A percentile compares a stretch with the other conserved stretches of the same genome.
These are phyloP conservation scores for Psidium guajava DNA, from an alignment of 345 rosid genomes.

Conservation along the genomic window DNA sequence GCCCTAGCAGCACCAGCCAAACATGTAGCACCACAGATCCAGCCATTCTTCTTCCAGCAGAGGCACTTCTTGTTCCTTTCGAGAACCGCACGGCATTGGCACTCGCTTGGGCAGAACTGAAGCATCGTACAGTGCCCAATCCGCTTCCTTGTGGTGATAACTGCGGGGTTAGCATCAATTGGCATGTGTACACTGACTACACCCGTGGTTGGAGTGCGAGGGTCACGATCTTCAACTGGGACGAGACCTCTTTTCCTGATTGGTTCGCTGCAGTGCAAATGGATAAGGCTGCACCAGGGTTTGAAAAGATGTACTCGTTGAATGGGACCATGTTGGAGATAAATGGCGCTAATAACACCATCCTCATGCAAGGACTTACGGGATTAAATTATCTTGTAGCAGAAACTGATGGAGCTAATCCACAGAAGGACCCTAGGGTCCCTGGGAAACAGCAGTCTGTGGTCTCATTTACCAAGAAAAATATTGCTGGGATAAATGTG, in stretches of 20 bases:
- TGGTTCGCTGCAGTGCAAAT: slow-evolving; percentile 81
- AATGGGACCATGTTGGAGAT: slow-evolving; percentile 46
- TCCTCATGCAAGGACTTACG: slow-evolving; percentile 67
- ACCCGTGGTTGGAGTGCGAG: slow-evolving; percentile 79
- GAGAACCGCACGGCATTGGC: slow-evolving; percentile 66
- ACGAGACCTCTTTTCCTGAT: slow-evolving; percentile 50
- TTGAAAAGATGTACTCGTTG: slow-evolving; percentile 70
- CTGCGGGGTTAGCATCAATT: slow-evolving; percentile 88
- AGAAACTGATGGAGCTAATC: slow-evolving; percentile 50
- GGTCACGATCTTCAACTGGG: slow-evolving; percentile 94
- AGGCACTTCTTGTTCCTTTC: slow-evolving; percentile 76
- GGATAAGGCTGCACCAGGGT: slow-evolving; percentile 59
- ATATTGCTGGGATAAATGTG: slow-evolving; percentile 56
- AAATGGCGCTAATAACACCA: slow-evolving; percentile 41
- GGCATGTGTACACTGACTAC: slow-evolving; percentile 77
- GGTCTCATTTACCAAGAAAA: slow-evolving; percentile 71
- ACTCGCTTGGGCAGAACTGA: slow-evolving; percentile 55
- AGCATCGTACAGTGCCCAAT: slow-evolving; percentile 45
- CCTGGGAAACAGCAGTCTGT: slow-evolving; percentile 96
- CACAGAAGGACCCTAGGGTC: slow-evolving; percentile 48
- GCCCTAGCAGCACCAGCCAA: slow-evolving; percentile 32
- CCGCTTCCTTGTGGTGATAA: slow-evolving; percentile 87
- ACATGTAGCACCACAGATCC: slow-evolving; percentile 67
- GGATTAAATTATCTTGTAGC: slow-evolving; percentile 79
- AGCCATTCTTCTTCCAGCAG: slow-evolving; percentile 66